phyloP scores from a whole-genome alignment of 768 basidiomycete genomes.

The Cytidiella melzeri region DNA sequence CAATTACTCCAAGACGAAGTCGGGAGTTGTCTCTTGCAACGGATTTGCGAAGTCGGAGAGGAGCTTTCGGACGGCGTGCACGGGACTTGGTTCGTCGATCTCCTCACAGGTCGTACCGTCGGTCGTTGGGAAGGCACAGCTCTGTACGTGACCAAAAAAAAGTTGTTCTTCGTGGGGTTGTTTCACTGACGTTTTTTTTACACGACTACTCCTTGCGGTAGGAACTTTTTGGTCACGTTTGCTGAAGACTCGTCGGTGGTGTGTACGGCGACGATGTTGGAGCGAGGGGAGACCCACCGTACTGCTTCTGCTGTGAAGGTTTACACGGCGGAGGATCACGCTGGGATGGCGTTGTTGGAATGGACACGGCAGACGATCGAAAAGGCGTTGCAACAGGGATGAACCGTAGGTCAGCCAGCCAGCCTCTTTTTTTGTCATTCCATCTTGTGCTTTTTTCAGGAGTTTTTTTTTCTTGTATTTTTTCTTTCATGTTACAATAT shows the following conservation, averaged over 20 bases:
- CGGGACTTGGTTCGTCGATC: conserved; percentile 75
- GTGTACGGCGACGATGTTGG: conserved; percentile 53
- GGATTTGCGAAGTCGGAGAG: conserved; percentile 64
- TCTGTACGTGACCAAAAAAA: conserved; percentile 57
- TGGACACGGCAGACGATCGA: conserved; percentile 53
- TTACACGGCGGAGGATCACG: conserved; percentile 27
- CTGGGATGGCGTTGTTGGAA: conserved; percentile 32
- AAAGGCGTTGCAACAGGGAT: conserved; percentile 22
- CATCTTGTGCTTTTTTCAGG: too few relatives aligned
- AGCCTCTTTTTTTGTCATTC: too few relatives aligned
- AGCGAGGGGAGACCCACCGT: conserved; percentile 30
- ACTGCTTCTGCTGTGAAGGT: conserved; percentile 39
- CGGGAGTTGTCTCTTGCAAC: conserved; percentile 58
- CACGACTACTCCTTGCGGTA: conserved; percentile 23
- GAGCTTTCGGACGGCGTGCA: conserved; percentile 42
- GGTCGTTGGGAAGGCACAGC: conserved; percentile 79
- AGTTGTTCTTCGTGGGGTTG: too few relatives aligned
- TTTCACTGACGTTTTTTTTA: neutral
- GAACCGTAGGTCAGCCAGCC: neutral
- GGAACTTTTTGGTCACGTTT: conserved; percentile 59
- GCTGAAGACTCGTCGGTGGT: conserved; percentile 43
- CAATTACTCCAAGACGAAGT: conserved; percentile 77
- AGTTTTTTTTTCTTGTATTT: too few relatives aligned
- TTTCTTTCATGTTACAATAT: too few relatives aligned
- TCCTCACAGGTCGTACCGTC: conserved; percentile 53